Base-by-base conservation (phyloP, 345 rosid species). In the Psidium guajava region DNA sequence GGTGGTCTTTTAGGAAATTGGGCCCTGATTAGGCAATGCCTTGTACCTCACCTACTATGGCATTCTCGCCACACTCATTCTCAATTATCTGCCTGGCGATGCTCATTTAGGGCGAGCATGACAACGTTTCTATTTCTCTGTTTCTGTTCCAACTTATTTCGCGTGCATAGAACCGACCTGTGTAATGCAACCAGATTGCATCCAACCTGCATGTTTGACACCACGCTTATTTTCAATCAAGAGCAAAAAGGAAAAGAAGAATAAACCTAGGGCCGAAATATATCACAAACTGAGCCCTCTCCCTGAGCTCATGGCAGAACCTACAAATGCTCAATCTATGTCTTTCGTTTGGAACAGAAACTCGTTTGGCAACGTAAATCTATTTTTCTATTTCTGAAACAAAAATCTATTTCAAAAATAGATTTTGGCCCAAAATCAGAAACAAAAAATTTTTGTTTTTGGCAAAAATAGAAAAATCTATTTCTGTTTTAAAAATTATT, bases 261-360 rank as follows among this genome's bases (percentile, higher is more conserved):
- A n/a, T 32, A 82, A 83, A 54, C 75, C 82, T 11, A 85, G 83
- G 87, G 82, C 74, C 15, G 89, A 85, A 50, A 77, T 82, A 36
- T 58, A 64, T 59, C 86, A 85, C 64, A 85, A 85, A 64, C 86
- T 87, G 73, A 90, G 91, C 55, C 90, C 90, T 24, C 83, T 89
- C 58, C 92, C 92, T 2, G 92, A 90, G 88, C 90, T 90, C 82
- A 82, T 90, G 13, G 92, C 92, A 3, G 92, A 90, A 56, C 92
- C 91, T 57, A 90, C 92, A 20, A 90, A 86, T 13, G 92, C 91
- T 52, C 87, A 90, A 51, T 90, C 92, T 24, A 90, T 90, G 92
- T 90, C 92, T 27, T 90, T 90, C 56, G 92, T n/a, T 90, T 9
- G 92, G 92, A 82, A 90, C 92, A 74, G n/a, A n/a, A n/a, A n/a